phyloP scores from a whole-genome alignment of 2,329 filamentous ascomycete genomes.

The Rugonectria rugulosa region DNA sequence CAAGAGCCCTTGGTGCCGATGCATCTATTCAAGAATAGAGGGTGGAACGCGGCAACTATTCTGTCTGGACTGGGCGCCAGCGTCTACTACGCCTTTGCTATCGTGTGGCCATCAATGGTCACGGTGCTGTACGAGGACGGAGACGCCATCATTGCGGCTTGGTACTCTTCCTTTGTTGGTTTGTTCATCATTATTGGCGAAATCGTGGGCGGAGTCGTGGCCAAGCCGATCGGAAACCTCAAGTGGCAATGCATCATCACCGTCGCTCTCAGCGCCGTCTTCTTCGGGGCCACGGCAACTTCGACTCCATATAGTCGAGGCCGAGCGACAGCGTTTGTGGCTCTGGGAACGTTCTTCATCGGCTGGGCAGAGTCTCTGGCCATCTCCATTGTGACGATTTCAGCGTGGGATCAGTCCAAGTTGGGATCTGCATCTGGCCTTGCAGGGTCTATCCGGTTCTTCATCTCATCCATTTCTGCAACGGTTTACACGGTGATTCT shows the following conservation, averaged over 20 bases:
- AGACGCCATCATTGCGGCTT: constrained; percentile 33
- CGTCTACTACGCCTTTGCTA: constrained; percentile 48
- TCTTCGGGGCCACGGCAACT: constrained; percentile 41
- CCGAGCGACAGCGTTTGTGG: constrained; percentile 39
- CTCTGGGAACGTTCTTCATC: constrained; percentile 44
- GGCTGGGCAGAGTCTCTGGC: constrained; percentile 46
- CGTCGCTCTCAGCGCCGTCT: constrained; percentile 40
- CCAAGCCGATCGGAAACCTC: constrained; percentile 39
- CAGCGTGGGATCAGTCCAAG: constrained; percentile 44
- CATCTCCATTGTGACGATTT: constrained; percentile 45
- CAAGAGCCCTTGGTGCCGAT: constrained; percentile 48
- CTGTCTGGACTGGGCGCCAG: constrained; percentile 46
- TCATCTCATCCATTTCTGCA: constrained; percentile 43
- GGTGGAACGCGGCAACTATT: constrained; percentile 42
- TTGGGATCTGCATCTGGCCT: constrained; percentile 46
- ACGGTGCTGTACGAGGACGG: constrained; percentile 41
- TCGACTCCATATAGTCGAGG: constrained; percentile 38
- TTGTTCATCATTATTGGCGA: constrained; percentile 40
- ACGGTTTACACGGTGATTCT: constrained; percentile 46
- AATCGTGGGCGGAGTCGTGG: constrained; percentile 36
- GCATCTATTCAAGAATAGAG: constrained; percentile 44
- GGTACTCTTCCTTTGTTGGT: constrained; percentile 38
- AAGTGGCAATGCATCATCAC: constrained; percentile 44
- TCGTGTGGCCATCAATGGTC: constrained; percentile 48
- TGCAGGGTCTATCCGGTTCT: constrained; percentile 47